phyloP scores from a whole-genome alignment of 768 basidiomycete species.

The Coprinopsis cinerea region DNA sequence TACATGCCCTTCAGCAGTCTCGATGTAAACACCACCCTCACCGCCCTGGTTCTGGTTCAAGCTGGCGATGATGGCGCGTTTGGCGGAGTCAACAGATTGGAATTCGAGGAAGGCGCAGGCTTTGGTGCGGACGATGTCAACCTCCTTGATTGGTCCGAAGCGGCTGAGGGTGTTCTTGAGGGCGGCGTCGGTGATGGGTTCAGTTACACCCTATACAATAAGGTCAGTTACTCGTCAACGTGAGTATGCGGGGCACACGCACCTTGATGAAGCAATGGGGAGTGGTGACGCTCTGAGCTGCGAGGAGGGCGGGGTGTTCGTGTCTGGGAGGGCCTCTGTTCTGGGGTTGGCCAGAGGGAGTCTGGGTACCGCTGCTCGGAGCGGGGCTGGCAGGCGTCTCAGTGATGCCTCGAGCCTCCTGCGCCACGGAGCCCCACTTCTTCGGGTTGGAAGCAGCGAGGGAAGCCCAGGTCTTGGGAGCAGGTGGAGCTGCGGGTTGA shows the following conservation, averaged over 20 bases:
- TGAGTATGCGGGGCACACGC: slow-evolving; percentile 12
- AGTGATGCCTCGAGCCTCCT: slow-evolving; percentile 70
- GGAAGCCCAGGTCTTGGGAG: slow-evolving; percentile 87
- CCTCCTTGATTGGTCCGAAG: slow-evolving; percentile 80
- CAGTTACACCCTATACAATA: slow-evolving; percentile 57
- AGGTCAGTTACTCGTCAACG: slow-evolving; percentile 6
- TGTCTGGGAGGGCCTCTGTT: slow-evolving; percentile 26
- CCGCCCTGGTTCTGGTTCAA: slow-evolving; percentile 67
- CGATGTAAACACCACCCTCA: slow-evolving; percentile 82
- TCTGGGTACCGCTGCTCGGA: slow-evolving; percentile 34
- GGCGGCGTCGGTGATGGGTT: slow-evolving; percentile 47
- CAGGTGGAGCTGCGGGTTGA: slow-evolving; percentile 29
- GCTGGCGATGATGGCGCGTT: slow-evolving; percentile 74
- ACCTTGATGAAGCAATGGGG: slow-evolving; percentile 93
- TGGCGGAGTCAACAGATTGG: slow-evolving; percentile 66
- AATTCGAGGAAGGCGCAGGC: slow-evolving; percentile 97
- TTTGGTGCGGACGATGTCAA: slow-evolving; percentile 83
- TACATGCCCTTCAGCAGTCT: slow-evolving; percentile 48
- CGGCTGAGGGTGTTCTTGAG: slow-evolving; percentile 49
- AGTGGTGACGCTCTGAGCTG: slow-evolving; percentile 60
- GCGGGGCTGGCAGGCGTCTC: slow-evolving; percentile 45
- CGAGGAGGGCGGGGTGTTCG: slow-evolving; percentile 42
- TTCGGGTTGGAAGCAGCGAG: slow-evolving; percentile 78
- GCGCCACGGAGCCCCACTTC: slow-evolving; percentile 83
- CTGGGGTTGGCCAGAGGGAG: slow-evolving; percentile 22